Evolutionary conservation across 306 rosid genomes (phyloP).

Genomic region (Quercus variabilis): DNA sequence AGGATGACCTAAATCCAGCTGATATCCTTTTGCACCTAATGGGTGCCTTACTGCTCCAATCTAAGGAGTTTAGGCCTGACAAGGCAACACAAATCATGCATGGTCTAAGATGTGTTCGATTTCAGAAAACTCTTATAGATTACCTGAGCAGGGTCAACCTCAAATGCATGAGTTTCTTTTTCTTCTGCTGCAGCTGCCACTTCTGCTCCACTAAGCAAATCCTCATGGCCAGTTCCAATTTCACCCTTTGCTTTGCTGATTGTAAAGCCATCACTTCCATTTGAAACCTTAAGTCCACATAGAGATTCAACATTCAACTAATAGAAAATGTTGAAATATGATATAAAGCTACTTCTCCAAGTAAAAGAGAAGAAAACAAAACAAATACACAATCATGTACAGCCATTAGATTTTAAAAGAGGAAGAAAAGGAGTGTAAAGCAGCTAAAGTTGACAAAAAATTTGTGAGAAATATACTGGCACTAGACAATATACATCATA

Average conservation of each 20-base stretch:
- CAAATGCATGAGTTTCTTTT: constrained; percentile 89
- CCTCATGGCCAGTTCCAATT: constrained; percentile 58
- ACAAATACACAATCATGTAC: not conserved
- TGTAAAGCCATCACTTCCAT: constrained; percentile 75
- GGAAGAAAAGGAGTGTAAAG: not conserved
- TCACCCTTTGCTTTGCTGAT: constrained; percentile 84
- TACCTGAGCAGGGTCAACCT: constrained; percentile 83
- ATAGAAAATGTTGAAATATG: not conserved
- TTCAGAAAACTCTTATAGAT: constrained; percentile 1
- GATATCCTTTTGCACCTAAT: not conserved
- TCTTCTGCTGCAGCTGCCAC: constrained; percentile 86
- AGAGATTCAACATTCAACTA: constrained; percentile 8
- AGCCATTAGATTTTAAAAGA: not conserved
- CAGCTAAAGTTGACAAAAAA: not conserved
- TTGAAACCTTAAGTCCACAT: constrained; percentile 39
- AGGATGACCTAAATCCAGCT: constrained; percentile 3
- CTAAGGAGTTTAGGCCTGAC: not conserved
- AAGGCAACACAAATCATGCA: not conserved
- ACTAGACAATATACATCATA: not conserved
- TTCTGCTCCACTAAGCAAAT: constrained; percentile 82
- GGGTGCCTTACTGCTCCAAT: not conserved
- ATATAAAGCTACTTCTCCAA: not conserved
- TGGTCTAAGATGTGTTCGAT: not conserved
- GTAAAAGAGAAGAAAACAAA: not conserved
- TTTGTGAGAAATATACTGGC: not conserved